These are phyloP conservation scores for Erythrobasidium hasegawianum DNA, from an alignment of 1,284 basidiomycete genomes.

Conservation along the genomic window DNA sequence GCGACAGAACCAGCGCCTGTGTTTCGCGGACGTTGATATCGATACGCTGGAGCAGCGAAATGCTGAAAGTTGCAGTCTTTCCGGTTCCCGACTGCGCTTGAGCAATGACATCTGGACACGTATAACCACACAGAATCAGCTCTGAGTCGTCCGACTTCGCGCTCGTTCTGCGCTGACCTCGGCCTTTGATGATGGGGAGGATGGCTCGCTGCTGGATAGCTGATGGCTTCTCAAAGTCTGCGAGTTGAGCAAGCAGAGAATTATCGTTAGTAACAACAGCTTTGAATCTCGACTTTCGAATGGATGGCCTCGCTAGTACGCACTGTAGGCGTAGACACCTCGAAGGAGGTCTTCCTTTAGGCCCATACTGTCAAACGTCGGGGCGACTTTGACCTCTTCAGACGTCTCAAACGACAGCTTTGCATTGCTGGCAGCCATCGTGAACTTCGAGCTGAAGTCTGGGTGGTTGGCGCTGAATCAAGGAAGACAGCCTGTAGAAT, in stretches of 20 bases:
- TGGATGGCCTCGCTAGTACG: slow-evolving; percentile 50
- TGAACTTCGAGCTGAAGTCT: too few species aligned
- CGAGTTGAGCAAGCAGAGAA: too few species aligned
- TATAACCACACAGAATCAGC: too few species aligned
- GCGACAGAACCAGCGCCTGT: slow-evolving; percentile 91
- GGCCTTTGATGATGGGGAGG: slow-evolving; percentile 71
- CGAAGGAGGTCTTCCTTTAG: slow-evolving; percentile 93
- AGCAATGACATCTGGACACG: slow-evolving; percentile 87
- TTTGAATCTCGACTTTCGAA: too few species aligned
- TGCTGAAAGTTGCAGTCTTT: slow-evolving; percentile 88
- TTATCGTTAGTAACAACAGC: too few species aligned
- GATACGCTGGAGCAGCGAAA: slow-evolving; percentile 67
- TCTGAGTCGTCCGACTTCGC: slow-evolving; percentile 40
- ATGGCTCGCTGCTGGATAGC: slow-evolving; percentile 99
- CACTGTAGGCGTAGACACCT: slow-evolving; percentile 98
- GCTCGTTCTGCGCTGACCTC: slow-evolving; percentile 47
- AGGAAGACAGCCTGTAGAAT: too few species aligned
- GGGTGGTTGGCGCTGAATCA: too few species aligned
- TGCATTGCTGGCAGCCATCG: slow-evolving; percentile 43
- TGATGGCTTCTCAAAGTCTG: slow-evolving; percentile 98
- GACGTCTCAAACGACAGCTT: slow-evolving; percentile 98
- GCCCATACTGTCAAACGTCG: slow-evolving; percentile 45
- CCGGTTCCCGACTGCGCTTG: slow-evolving; percentile 99
- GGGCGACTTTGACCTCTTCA: slow-evolving; percentile 72
- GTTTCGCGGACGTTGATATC: slow-evolving; percentile 93